Percentiles rank a stretch among this genome's conserved stretches.
Conservation (phyloP, 1,284 basidiomycete species). For the Dichomitus squalens region DNA sequence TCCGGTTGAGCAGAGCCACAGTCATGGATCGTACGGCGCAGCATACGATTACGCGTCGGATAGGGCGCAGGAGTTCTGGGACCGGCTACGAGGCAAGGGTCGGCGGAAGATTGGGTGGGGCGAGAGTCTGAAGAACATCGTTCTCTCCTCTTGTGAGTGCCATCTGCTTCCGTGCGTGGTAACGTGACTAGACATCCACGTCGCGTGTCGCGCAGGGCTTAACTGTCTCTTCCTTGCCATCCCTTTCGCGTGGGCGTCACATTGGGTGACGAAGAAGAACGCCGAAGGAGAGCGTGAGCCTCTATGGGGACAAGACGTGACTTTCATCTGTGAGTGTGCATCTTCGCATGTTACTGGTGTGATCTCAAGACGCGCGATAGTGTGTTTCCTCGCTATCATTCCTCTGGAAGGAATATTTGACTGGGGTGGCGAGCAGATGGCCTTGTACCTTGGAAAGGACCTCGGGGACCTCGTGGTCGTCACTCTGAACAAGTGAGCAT, state of each 20-base stretch:
- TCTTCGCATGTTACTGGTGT: neutral
- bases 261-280: conserved; percentile 38
- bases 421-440: conserved; percentile 64
- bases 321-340: conserved; percentile 41
- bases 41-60: conserved; percentile 9
- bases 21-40: neutral
- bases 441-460: conserved; percentile 55
- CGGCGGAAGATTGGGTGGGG: conserved; percentile 47
- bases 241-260: conserved; percentile 64
- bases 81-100: conserved; percentile 53
- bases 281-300: neutral
- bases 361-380: conserved; percentile 30
- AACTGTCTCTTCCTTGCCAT: conserved; percentile 46
- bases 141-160: conserved; percentile 51
- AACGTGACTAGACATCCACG: neutral
- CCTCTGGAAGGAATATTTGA: conserved; percentile 60
- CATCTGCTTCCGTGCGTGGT: conserved; percentile 24
- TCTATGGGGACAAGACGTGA: conserved; percentile 26
- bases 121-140: conserved; percentile 49
- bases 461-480: conserved; percentile 60
- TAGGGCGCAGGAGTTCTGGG: conserved; percentile 38
- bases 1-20: neutral
- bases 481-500: conserved; percentile 62
- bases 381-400: conserved; percentile 56
- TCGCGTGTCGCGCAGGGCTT: conserved; percentile 5